Base-by-base conservation (phyloP, 176 grass and related monocot genomes). In the Aegilops sharonensis region DNA sequence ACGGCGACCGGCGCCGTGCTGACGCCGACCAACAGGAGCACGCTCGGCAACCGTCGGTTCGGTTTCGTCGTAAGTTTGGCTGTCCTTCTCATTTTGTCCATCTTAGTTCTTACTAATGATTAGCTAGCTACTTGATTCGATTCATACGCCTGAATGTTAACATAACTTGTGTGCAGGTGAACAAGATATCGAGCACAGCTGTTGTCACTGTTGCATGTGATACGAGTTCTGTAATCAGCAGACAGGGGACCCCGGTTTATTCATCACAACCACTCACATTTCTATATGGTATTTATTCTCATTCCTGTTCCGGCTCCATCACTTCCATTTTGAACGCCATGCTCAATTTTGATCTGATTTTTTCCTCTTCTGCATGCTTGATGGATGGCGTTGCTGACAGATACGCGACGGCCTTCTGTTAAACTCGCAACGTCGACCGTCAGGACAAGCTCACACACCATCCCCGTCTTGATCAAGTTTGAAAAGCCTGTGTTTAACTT, bases 401-500 rank as follows among this genome's bases (percentile, higher is more conserved):
- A 98, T 81, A 79, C 76, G 69, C 66, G 60, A 56, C 92, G 96
- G 62, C 96, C 96, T 78, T 94, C 79, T 8, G 92, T 98, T 25
- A 94, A 91, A 65, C 73, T 98, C 0, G 88, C 92, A 25, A 95
- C 93, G 18, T 92, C 92, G 15, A 78, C 85, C 24, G 40, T 67
- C 63, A 84, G 96, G 89, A 98, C 92, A 23, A 94, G 91, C 4
- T 89, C 93, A 25, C 86, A 15, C 48, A 79, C 72, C 83, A 91
- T 98, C 79, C 88, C 82, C 5, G 79, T 98, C 13, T n/a, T 98
- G 50, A 84, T 98, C 42, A 92, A 91, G 87, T 98, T 98, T 82
- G 84, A 81, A 71, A 98, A 98, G 88, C 92, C 96, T 7, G 88
- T 98, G 40, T 98, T 98, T 87, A 91, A 92, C 65, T 94, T 98